Evolutionary conservation across 2,329 filamentous ascomycete genomes (phyloP).

Genomic region (Sclerotinia subarctica): DNA sequence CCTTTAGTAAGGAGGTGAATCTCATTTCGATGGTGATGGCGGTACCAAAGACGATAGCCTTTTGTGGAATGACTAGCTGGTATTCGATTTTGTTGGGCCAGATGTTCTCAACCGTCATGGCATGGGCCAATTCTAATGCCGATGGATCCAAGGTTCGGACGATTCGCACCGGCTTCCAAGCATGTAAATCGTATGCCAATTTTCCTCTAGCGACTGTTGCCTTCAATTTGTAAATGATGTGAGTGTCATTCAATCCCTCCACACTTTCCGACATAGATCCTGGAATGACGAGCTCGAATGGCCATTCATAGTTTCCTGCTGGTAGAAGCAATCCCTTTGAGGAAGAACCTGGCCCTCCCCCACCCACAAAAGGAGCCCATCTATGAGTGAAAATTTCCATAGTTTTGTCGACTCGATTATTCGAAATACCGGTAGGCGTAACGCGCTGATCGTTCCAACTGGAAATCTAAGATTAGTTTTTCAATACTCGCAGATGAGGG

Average conservation of each 20-base stretch:
- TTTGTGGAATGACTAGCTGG: constrained; percentile 87
- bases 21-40: constrained; percentile 79
- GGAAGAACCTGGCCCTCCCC: constrained; percentile 44
- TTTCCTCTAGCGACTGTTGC: constrained; percentile 85
- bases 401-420: constrained; percentile 57
- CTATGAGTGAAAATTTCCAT: constrained; percentile 63
- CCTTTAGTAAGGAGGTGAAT: constrained; percentile 85
- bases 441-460: constrained; percentile 53
- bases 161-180: constrained; percentile 74
- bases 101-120: constrained; percentile 94
- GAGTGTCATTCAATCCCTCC: constrained; percentile 82
- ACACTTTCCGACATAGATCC: constrained; percentile 79
- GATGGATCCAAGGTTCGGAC: constrained; percentile 74
- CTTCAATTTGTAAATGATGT: constrained; percentile 86
- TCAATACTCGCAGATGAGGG: neutral
- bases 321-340: constrained; percentile 57
- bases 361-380: constrained; percentile 64
- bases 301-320: constrained; percentile 80
- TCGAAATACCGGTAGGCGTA: constrained; percentile 57
- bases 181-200: constrained; percentile 80
- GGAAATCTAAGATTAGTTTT: constrained; percentile 11
- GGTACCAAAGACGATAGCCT: constrained; percentile 93
- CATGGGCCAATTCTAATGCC: constrained; percentile 75
- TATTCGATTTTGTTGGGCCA: constrained; percentile 99
- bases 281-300: constrained; percentile 71